phyloP scores from a whole-genome alignment of 164 flowering plant species.

The Kingdonia uniflora region DNA sequence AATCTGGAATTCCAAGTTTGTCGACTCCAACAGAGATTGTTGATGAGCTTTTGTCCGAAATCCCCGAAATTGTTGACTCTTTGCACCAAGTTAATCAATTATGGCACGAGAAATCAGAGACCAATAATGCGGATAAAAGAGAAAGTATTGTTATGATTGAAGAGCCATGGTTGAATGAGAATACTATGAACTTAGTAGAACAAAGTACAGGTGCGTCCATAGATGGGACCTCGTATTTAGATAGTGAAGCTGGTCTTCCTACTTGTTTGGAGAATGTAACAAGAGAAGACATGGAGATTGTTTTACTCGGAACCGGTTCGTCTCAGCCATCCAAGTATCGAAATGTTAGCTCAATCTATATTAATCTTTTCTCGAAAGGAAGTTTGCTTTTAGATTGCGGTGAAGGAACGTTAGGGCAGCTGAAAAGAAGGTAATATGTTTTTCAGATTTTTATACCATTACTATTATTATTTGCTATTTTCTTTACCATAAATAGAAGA shows the following conservation, averaged over 20 bases:
- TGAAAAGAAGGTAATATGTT: slow-evolving; percentile 73
- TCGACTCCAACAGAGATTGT: slow-evolving; percentile 28
- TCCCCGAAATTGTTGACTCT: slow-evolving; percentile 71
- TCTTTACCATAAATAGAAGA: too few relatives aligned
- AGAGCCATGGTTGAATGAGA: too few relatives aligned
- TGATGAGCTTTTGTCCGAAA: slow-evolving; percentile 52
- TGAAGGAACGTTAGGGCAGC: slow-evolving; percentile 94
- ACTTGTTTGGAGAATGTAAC: slow-evolving; percentile 70
- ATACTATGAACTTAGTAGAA: slow-evolving; percentile 12
- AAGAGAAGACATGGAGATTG: slow-evolving; percentile 89
- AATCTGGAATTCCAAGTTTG: slow-evolving; percentile 43
- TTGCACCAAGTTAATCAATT: slow-evolving; percentile 37
- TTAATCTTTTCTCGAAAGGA: slow-evolving; percentile 91
- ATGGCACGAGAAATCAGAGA: too few relatives aligned
- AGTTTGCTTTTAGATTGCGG: slow-evolving; percentile 90
- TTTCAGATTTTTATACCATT: too few relatives aligned
- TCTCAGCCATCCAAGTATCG: slow-evolving; percentile 97
- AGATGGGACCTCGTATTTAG: not conserved
- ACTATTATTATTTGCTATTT: too few relatives aligned
- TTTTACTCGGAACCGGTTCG: slow-evolving; percentile 95
- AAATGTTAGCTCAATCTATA: slow-evolving; percentile 74
- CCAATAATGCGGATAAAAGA: too few relatives aligned
- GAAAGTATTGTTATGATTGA: too few relatives aligned
- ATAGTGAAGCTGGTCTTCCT: slow-evolving; percentile 28
- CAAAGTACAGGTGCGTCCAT: slow-evolving; percentile 16